Conservation (phyloP, 2,329 filamentous ascomycete genomes). For the Hymenotorrendiella dingleyae region DNA sequence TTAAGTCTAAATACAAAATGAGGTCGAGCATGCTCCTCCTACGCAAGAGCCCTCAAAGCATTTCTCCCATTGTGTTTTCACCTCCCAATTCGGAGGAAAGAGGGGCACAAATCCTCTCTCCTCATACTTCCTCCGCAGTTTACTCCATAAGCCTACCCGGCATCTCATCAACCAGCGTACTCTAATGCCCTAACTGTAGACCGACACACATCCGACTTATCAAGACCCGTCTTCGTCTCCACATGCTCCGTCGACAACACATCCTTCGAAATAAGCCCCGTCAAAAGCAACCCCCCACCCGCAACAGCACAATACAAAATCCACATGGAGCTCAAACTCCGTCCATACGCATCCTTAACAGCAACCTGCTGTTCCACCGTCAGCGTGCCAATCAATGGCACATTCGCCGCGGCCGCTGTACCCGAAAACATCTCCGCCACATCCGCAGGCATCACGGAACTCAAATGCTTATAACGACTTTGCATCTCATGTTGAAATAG, state of each 20-base stretch:
- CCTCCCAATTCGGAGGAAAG: too few relatives aligned
- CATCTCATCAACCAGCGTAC: too few relatives aligned
- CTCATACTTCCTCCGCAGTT: too few relatives aligned
- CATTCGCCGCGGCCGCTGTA: constrained; percentile 19
- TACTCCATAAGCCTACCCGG: too few relatives aligned
- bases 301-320: constrained; percentile 21
- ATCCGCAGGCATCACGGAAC: constrained; percentile 4
- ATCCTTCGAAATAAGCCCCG: constrained; percentile 37
- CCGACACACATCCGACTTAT: too few relatives aligned
- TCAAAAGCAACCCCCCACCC: constrained; percentile 32
- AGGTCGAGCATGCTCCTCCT: too few relatives aligned
- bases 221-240: constrained; percentile 49
- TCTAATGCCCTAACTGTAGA: too few relatives aligned
- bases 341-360: constrained; percentile 16
- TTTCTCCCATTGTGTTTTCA: too few relatives aligned
- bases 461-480: constrained; percentile 22
- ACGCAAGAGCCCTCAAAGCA: too few relatives aligned
- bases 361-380: constrained; percentile 10
- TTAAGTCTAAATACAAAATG: too few relatives aligned
- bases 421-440: constrained; percentile 27
- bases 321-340: constrained; percentile 22
- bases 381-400: constrained; percentile 35
- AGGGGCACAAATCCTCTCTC: too few relatives aligned
- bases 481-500: constrained; percentile 39
- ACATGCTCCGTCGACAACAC: constrained; percentile 42